Conservation (phyloP, 2,329 filamentous ascomycete species). For the Pseudophaeomoniella oleicola region DNA sequence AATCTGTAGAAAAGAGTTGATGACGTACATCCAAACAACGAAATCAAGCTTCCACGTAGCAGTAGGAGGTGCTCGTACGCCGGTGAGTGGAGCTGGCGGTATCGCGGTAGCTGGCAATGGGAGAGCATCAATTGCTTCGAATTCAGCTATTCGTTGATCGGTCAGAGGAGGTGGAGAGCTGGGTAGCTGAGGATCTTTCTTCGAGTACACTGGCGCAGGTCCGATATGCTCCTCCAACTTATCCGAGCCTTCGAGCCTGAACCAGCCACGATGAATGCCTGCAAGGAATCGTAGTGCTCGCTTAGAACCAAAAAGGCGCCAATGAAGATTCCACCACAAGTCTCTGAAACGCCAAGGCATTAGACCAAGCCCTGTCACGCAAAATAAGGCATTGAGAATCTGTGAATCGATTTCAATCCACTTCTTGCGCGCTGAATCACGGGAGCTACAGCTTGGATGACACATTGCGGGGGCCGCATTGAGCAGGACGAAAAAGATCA, state of each 20-base stretch:
- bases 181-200: constrained; percentile 6
- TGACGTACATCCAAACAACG: constrained; percentile 63
- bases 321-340: constrained; percentile 57
- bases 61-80: constrained; percentile 52
- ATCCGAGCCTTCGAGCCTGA: constrained; percentile 54
- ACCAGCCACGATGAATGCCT: constrained; percentile 62
- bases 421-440: constrained; percentile 59
- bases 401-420: constrained; percentile 83
- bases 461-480: constrained; percentile 46
- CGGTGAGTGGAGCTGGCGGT: constrained; percentile 56
- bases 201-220: constrained; percentile 10
- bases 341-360: constrained; percentile 77
- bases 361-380: constrained; percentile 71
- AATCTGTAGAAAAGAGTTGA: constrained; percentile 65
- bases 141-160: constrained; percentile 37
- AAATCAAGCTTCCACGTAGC: constrained; percentile 63
- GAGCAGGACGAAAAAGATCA: constrained; percentile 74
- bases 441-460: constrained; percentile 47
- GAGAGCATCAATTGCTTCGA: constrained; percentile 35
- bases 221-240: constrained; percentile 29
- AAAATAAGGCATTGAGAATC: constrained; percentile 72
- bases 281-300: constrained; percentile 53
- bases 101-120: constrained; percentile 51
- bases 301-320: constrained; percentile 38
- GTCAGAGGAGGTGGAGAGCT: constrained; percentile 9